Base-by-base conservation (phyloP, 768 basidiomycete species). In the Brasilioporus rufonigricans region DNA sequence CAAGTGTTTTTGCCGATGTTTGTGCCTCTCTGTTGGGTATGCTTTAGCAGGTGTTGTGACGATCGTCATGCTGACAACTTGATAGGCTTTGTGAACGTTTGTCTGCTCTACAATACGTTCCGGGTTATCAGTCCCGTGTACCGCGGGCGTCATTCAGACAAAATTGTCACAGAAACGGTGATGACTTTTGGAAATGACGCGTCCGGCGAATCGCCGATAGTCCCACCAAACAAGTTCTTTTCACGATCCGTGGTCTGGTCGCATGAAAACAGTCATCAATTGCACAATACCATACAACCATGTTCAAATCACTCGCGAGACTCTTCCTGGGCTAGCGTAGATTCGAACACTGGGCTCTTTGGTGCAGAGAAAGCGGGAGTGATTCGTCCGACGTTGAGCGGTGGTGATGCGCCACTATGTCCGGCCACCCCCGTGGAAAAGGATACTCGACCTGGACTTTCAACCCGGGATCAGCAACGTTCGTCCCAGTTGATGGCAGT, bases 71-170 rank as follows among this genome's bases (percentile, higher is more conserved):
- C 31, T 58, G 12, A 59, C 45, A 32, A 50, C 21, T 13, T 61
- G 31, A 7, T 55, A 91, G 89, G 86, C 40, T 60, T 84, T 26
- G 80, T 81, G 23, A 85, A 90, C 61, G 85, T 86, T 26, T 53
- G 78, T 10, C 73, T 90, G n/a, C 76, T 89, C 27, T 82, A 79
- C 73, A 87, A 86, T 63, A 87, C 84, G 11, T 80, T 88, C 64
- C 80, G 82, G 11, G 76, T 87, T 48, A 71, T 91, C 32, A 73
- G 76, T 10, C 80, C 80, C 24, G 79, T 79, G 23, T 77, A 85
- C 60, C 71, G 77, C 55, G 67, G 65, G 24, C 23, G 57, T 48
- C 52, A 39, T 32, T 39, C 35, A 16, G 29, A 40, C 38, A 59
- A 38, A 35, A 19, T 48, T 38, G 27, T 32, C n/a, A 35, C 32